Base-by-base conservation (phyloP, 2,329 filamentous ascomycete species). In the Verticillium zaregamsianum region DNA sequence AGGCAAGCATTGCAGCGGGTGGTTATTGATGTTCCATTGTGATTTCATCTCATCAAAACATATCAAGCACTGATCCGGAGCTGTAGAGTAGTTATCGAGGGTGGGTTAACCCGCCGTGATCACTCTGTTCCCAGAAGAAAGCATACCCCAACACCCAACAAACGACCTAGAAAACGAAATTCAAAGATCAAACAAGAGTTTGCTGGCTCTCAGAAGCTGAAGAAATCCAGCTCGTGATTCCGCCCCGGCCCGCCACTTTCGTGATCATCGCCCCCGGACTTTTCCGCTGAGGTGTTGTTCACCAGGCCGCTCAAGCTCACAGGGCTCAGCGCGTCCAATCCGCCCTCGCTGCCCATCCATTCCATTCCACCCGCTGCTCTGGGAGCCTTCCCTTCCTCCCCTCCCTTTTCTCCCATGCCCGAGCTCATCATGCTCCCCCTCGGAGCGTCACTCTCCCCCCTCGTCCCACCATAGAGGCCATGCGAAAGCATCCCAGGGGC, bases 221-320 rank as follows among this genome's bases (percentile, higher is more conserved):
- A 75, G 65, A 78, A 79, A 62, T 78, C 76, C 64, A 79, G 66
- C 59, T 77, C 72, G 55, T 74, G 71, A 58, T 76, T 76, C 63
- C 73, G 71, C 17, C 61, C 65, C 23, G 59, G 65, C 2, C 62
- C 55, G n/a, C 55, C 55, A n/a, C 20, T 57, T 28, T 62, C 54
- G 15, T 55, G n/a, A 23, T 59, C 59, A 49, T 56, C 59, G 52
- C 37, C 23, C 9, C 28, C 65, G n/a, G 64, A 59, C 66, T 72
- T 73, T 32, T 70, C 69, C 31, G 58, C 58, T 9, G 61, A 40
- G 40, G 70, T 65, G 25, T 68, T 70, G 57, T 72, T 66, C 31
- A 74, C 70, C 35, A 76, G 64, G 14, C 70, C 71, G 23, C 68
- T 69, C 55, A 77, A 62, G 55, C 69, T 76, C 4, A 71, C 71